phyloP scores from a whole-genome alignment of 257 asterid genomes.

The Rauvolfia tetraphylla region DNA sequence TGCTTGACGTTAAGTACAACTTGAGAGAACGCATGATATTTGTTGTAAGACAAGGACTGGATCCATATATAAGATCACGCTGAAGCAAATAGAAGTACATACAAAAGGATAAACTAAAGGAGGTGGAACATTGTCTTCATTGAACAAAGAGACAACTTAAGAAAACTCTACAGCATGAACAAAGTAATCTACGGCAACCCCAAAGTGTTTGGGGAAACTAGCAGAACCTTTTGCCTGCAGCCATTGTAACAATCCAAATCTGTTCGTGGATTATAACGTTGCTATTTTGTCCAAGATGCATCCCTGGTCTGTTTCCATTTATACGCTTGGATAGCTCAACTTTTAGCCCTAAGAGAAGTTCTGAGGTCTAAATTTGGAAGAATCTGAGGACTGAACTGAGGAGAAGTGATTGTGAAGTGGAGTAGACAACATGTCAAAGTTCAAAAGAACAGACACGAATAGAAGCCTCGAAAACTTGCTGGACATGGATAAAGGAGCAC shows the following conservation, averaged over 20 bases:
- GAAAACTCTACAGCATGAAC: conserved; percentile 37
- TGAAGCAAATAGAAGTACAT: not conserved
- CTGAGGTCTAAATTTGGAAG: not conserved
- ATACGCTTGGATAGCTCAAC: conserved; percentile 20
- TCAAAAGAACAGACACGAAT: conserved; percentile 27
- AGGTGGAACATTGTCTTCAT: conserved; percentile 8
- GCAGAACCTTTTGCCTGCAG: not conserved
- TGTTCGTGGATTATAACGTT: conserved; percentile 20
- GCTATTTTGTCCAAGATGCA: conserved; percentile 9
- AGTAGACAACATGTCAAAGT: conserved; percentile 33
- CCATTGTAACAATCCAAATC: conserved; percentile 27
- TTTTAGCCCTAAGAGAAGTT: not conserved
- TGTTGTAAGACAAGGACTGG: not conserved
- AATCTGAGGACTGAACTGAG: not conserved
- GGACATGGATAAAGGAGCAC: conserved; percentile 48
- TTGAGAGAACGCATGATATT: not conserved
- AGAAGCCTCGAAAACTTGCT: conserved; percentile 57
- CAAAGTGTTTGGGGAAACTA: conserved; percentile 28
- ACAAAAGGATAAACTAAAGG: not conserved
- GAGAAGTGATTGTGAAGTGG: not conserved
- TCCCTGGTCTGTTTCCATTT: conserved; percentile 12
- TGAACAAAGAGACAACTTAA: conserved; percentile 22
- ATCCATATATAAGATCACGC: not conserved
- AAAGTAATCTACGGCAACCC: conserved; percentile 37
- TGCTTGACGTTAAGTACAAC: not conserved